phyloP scores from a whole-genome alignment of 371 early-diverging fungal genomes.

The Mortierella sp. region DNA sequence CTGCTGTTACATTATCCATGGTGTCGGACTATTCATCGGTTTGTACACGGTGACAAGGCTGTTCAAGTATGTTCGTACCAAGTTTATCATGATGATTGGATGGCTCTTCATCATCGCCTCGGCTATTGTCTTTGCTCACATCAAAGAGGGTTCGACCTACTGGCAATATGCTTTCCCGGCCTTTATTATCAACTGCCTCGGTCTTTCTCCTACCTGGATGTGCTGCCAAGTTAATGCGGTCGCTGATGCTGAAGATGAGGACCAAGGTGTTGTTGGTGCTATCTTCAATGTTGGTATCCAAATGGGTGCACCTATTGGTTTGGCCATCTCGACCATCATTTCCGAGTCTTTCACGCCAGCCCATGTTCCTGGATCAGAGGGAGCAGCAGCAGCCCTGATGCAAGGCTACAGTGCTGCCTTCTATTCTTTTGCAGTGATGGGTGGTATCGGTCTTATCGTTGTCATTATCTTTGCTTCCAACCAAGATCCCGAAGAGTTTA shows the following conservation, averaged over 20 bases:
- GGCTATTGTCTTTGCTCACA: conserved; percentile 31
- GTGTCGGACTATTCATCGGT: conserved; percentile 24
- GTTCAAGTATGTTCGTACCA: conserved; percentile 16
- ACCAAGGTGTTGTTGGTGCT: conserved; percentile 32
- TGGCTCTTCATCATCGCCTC: conserved; percentile 19
- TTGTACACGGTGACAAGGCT: conserved; percentile 19
- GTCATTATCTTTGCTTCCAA: conserved; percentile 21
- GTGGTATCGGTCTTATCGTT: conserved; percentile 16
- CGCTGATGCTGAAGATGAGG: conserved; percentile 35
- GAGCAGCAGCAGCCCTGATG: conserved; percentile 11
- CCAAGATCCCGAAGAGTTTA: conserved; percentile 24
- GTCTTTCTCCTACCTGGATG: conserved; percentile 40
- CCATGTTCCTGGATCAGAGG: neutral
- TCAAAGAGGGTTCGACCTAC: conserved; percentile 16
- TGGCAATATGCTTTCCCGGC: conserved; percentile 39
- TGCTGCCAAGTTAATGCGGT: conserved; percentile 35
- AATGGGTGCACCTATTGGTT: conserved; percentile 19
- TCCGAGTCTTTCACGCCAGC: conserved; percentile 10
- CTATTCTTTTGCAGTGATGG: conserved; percentile 20
- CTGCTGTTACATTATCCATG: conserved; percentile 33
- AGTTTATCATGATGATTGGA: conserved; percentile 31
- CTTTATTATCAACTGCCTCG: conserved; percentile 29
- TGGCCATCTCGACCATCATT: conserved; percentile 28
- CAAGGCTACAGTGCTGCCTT: conserved; percentile 36
- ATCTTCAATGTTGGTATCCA: conserved; percentile 24